phyloP scores from a whole-genome alignment of 2,329 filamentous ascomycete genomes.

The Hypomyces perniciosus region DNA sequence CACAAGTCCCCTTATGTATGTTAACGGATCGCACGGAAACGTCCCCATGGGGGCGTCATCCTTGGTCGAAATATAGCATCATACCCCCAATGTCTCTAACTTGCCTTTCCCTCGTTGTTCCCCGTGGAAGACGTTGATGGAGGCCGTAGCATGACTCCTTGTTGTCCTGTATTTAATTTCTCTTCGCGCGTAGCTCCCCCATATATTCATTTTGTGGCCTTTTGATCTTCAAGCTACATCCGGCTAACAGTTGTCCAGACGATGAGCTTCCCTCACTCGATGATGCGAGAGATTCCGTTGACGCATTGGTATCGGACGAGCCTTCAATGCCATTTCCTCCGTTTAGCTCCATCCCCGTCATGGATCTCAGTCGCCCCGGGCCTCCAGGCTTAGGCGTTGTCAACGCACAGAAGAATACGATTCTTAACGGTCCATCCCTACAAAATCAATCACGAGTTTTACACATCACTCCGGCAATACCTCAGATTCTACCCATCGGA shows the following conservation, averaged over 20 bases:
- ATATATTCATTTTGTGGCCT: not conserved
- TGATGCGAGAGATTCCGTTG: constrained; percentile 57
- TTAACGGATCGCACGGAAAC: constrained; percentile 44
- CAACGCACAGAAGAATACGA: constrained; percentile 16
- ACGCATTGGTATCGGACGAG: constrained; percentile 63
- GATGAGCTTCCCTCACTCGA: constrained; percentile 57
- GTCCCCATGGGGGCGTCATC: constrained; percentile 27
- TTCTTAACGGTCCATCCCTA: constrained; percentile 18
- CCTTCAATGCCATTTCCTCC: constrained; percentile 15
- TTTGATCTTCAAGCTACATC: constrained; percentile 10
- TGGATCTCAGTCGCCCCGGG: constrained; percentile 19
- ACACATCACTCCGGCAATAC: constrained; percentile 22
- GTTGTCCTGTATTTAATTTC: constrained; percentile 37
- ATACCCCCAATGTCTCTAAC: constrained; percentile 26
- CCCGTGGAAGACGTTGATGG: constrained; percentile 58
- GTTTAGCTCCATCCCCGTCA: not conserved
- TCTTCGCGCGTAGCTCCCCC: constrained; percentile 6
- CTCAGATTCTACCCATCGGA: constrained; percentile 21
- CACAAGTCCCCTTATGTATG: constrained; percentile 56
- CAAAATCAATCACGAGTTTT: constrained; percentile 16
- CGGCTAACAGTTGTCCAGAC: constrained; percentile 49
- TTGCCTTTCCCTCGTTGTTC: constrained; percentile 30
- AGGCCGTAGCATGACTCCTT: constrained; percentile 45
- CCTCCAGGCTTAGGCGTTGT: constrained; percentile 27
- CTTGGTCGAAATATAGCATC: constrained; percentile 38